These are phyloP conservation scores for Penicillium nucicola DNA, from an alignment of 495 filamentous ascomycete species.

Conservation along the genomic window DNA sequence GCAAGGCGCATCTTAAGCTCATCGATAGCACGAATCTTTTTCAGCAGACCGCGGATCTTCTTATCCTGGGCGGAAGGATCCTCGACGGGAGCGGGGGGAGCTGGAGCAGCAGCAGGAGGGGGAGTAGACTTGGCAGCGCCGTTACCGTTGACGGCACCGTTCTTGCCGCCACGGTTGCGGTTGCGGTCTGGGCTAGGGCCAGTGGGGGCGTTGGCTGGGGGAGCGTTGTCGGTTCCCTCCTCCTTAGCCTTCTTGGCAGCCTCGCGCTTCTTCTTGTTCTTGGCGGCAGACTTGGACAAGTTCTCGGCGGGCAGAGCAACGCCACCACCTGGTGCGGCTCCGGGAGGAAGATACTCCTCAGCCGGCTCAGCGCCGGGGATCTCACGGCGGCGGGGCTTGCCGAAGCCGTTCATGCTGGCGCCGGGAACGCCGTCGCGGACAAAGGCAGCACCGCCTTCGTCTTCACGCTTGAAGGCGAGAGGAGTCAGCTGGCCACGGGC, in stretches of 20 bases:
- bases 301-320: slow-evolving; percentile 60
- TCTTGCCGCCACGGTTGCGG: slow-evolving; percentile 37
- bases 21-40: slow-evolving; percentile 97
- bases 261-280: slow-evolving; percentile 99
- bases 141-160: slow-evolving; percentile 23
- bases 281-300: slow-evolving; percentile 81
- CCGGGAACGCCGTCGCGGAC: slow-evolving; percentile 71
- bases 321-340: slow-evolving; percentile 68
- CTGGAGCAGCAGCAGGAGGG: slow-evolving; percentile 14
- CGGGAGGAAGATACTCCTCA: slow-evolving; percentile 59
- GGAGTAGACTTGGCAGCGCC: slow-evolving; percentile 11
- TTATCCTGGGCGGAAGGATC: slow-evolving; percentile 64
- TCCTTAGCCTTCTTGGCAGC: slow-evolving; percentile 86
- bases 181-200: slow-evolving; percentile 35
- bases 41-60: slow-evolving; percentile 85
- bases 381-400: slow-evolving; percentile 62
- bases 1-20: slow-evolving; percentile 95
- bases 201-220: slow-evolving; percentile 64
- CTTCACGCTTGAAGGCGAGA: slow-evolving; percentile 94
- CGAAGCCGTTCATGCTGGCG: slow-evolving; percentile 73
- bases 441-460: slow-evolving; percentile 91
- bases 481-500: slow-evolving; percentile 86
- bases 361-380: slow-evolving; percentile 76
- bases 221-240: slow-evolving; percentile 50
- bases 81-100: slow-evolving; percentile 20